These are phyloP conservation scores for Ogataea zsoltii DNA, from an alignment of 805 yeast genomes.

Conservation along the genomic window DNA sequence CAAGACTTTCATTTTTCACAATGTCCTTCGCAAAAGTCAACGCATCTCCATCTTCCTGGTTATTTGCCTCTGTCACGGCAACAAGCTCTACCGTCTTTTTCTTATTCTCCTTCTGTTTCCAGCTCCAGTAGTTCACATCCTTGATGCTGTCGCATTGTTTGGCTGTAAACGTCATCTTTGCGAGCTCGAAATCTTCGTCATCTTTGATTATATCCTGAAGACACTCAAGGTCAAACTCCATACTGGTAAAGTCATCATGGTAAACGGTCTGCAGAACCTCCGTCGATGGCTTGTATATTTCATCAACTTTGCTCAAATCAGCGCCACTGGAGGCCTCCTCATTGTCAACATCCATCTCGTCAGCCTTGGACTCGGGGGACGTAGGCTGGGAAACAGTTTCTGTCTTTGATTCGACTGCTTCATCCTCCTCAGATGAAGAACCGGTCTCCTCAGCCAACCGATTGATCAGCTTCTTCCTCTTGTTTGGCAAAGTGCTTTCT, in stretches of 20 bases:
- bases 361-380: constrained; percentile 23
- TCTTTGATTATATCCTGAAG: constrained; percentile 63
- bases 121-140: constrained; percentile 62
- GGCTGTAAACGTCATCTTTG: constrained; percentile 45
- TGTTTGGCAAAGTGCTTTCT: not conserved
- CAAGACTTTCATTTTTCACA: constrained; percentile 28
- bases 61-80: constrained; percentile 24
- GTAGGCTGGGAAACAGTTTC: constrained; percentile 25
- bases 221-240: constrained; percentile 45
- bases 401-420: constrained; percentile 10
- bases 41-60: constrained; percentile 29
- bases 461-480: constrained; percentile 12
- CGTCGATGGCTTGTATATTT: constrained; percentile 51
- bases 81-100: constrained; percentile 14
- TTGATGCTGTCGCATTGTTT: constrained; percentile 23
- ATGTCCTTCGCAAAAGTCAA: constrained; percentile 32
- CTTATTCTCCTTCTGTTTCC: constrained; percentile 49
- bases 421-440: constrained; percentile 25
- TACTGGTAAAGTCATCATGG: constrained; percentile 42
- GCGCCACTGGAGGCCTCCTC: constrained; percentile 24
- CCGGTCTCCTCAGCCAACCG: constrained; percentile 13
- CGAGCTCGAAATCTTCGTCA: constrained; percentile 66
- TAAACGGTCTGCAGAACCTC: constrained; percentile 56
- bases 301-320: constrained; percentile 29
- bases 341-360: constrained; percentile 28